Conservation (phyloP, 2,329 filamentous ascomycete species). For the Colletotrichum eremochloae region DNA sequence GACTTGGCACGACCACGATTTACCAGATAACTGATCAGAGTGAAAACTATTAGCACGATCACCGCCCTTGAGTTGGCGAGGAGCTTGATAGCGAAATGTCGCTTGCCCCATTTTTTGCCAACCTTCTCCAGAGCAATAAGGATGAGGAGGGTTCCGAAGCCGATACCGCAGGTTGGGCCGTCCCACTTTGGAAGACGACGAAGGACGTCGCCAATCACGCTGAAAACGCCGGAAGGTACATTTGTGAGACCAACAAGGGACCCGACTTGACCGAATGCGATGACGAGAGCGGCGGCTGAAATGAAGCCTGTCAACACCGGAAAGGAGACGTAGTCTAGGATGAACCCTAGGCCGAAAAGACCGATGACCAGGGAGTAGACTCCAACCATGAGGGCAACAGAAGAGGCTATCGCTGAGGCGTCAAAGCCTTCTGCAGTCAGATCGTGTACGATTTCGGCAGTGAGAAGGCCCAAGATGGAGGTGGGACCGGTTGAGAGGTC, state of each 20-base stretch:
- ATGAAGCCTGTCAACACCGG: slow-evolving; percentile 77
- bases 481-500: slow-evolving; percentile 75
- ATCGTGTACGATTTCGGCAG: slow-evolving; percentile 70
- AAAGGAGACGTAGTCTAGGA: slow-evolving; percentile 76
- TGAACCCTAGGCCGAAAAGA: slow-evolving; percentile 72
- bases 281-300: slow-evolving; percentile 74
- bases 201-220: slow-evolving; percentile 37
- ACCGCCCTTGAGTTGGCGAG: slow-evolving; percentile 72
- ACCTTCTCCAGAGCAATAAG: slow-evolving; percentile 69
- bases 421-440: slow-evolving; percentile 57
- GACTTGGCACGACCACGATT: slow-evolving; percentile 65
- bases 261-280: slow-evolving; percentile 73
- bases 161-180: slow-evolving; percentile 77
- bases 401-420: slow-evolving; percentile 66
- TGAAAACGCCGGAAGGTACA: slow-evolving; percentile 38
- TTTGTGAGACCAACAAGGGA: slow-evolving; percentile 67
- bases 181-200: slow-evolving; percentile 52
- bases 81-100: slow-evolving; percentile 70
- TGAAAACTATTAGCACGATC: slow-evolving; percentile 72
- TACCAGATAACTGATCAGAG: slow-evolving; percentile 72
- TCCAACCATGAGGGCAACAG: slow-evolving; percentile 74
- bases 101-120: slow-evolving; percentile 72
- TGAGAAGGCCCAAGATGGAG: slow-evolving; percentile 73
- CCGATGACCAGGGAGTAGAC: slow-evolving; percentile 71
- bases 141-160: slow-evolving; percentile 68